Conservation (phyloP, 1,284 basidiomycete genomes). For the Ceratobasidium sp. region DNA sequence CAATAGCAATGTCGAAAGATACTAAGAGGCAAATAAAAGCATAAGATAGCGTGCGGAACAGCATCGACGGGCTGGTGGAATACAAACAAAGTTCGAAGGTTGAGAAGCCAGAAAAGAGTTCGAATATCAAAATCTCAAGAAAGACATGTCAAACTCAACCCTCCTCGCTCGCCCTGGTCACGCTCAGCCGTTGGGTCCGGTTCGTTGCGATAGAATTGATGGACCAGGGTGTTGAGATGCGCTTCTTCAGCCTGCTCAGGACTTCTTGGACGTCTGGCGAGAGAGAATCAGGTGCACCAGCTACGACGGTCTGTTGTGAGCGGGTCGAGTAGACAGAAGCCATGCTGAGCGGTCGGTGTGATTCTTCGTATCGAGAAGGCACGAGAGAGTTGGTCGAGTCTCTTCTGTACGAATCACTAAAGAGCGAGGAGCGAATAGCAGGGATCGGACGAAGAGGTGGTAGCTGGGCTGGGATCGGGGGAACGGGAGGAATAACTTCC, state of each 20-base stretch:
- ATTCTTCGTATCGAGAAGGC: neutral
- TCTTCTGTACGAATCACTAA: neutral
- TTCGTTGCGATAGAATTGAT: conserved; percentile 15
- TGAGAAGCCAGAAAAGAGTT: neutral
- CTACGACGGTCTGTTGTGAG: conserved; percentile 1
- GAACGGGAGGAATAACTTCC: neutral
- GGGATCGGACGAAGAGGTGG: neutral
- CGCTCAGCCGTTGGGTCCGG: conserved; percentile 5
- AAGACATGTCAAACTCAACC: neutral
- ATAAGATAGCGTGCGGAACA: neutral
- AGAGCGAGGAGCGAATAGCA: neutral
- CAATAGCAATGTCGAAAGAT: neutral
- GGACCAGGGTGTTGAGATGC: conserved; percentile 32
- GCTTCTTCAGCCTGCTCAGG: conserved; percentile 18
- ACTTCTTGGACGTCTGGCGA: conserved; percentile 16
- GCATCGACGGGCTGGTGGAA: neutral
- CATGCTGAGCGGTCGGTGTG: conserved; percentile 23
- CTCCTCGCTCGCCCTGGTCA: conserved; percentile 6
- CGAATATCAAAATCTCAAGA: neutral
- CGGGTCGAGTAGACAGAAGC: conserved; percentile 30
- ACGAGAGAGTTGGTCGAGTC: conserved; percentile 9
- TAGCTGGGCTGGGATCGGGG: conserved; percentile 2
- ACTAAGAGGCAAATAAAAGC: neutral
- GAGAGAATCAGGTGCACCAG: neutral
- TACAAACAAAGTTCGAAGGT: neutral